Percentiles rank a stretch among this genome's conserved stretches.
Evolutionary conservation across 345 rosid genomes (phyloP).

Genomic region (Pistacia integerrima): DNA sequence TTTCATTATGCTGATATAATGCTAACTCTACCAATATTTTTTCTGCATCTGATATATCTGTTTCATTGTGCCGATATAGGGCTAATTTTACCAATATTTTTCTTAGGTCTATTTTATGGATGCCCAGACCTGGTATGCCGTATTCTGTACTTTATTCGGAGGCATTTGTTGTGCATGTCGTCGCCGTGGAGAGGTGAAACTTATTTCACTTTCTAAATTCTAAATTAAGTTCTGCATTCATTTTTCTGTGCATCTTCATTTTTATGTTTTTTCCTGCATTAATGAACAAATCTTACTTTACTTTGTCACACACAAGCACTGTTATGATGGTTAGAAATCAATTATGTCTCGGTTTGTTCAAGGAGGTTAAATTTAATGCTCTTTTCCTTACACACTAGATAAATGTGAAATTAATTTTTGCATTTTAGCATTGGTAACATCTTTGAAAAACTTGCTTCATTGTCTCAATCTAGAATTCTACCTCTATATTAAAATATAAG

Average conservation of each 20-base stretch:
- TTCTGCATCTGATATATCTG: neutral
- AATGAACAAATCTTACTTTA: neutral
- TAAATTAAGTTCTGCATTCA: neutral
- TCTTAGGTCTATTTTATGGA: slow-evolving; percentile 74
- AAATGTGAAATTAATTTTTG: neutral
- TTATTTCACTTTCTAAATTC: neutral
- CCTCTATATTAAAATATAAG: too few relatives aligned
- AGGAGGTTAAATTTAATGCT: neutral
- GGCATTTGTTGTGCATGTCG: slow-evolving; percentile 99
- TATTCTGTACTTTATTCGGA: slow-evolving; percentile 95
- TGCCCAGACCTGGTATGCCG: slow-evolving; percentile 99
- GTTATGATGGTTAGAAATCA: neutral
- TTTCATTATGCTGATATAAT: slow-evolving; percentile 16
- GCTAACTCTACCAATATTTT: slow-evolving; percentile 16
- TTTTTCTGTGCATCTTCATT: neutral
- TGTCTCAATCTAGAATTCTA: too few relatives aligned
- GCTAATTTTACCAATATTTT: slow-evolving; percentile 32
- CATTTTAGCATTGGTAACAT: neutral
- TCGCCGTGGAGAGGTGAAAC: slow-evolving; percentile 84
- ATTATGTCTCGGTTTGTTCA: neutral
- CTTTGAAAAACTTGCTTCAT: neutral
- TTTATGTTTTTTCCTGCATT: neutral
- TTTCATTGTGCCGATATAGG: slow-evolving; percentile 42
- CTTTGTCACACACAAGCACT: neutral
- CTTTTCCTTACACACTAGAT: neutral